Evolutionary conservation across 352 stramenopile genomes (phyloP), one percentile per base, ranked within the genome.

Genomic region (Phytophthora tubulina): DNA sequence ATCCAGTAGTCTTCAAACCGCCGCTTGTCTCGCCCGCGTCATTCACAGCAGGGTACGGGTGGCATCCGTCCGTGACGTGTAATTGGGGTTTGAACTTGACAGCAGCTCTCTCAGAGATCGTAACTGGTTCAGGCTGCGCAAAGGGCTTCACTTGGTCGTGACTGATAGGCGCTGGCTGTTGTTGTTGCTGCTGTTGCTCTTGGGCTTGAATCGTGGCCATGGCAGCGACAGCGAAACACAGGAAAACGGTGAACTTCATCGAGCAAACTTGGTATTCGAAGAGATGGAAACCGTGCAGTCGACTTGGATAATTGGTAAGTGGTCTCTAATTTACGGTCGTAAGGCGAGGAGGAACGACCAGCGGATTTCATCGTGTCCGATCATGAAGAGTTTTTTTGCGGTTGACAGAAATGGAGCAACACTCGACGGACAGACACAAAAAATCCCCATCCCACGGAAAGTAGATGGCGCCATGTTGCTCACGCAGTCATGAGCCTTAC

Each of bases 11-110:
- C 21, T 27, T 27, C 21, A 27, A 27, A 27, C 21, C 21, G 21
- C 21, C 21, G 21, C 52, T 75, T 2, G 60, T 78, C 46, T 83
- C 73, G 31, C 76, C 72, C 0, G 36, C 41, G 7, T 35, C 39
- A 38, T 79, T 70, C 13, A 83, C 66, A 36, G 64, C 72, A 11
- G 21, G 21, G 21, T 27, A 27, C 21, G 21, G 21, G 21, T 27
- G 21, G 21, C 21, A 27, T 27, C 21, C 21, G 21, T 27, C 21
- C 21, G 21, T 27, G 21, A 27, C 1, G 1, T 27, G 21, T 27
- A 27, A 27, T 27, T 27, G 21, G 21, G 21, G 21, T 27, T 27
- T 27, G 21, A 27, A 27, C 21, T 27, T 2, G 21, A 68, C 8
- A 4, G 44, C 57, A 7, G 60, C 60, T 30, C 38, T 67, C 21